Conservation (phyloP, 306 rosid genomes). For the Cajanus cajan region DNA sequence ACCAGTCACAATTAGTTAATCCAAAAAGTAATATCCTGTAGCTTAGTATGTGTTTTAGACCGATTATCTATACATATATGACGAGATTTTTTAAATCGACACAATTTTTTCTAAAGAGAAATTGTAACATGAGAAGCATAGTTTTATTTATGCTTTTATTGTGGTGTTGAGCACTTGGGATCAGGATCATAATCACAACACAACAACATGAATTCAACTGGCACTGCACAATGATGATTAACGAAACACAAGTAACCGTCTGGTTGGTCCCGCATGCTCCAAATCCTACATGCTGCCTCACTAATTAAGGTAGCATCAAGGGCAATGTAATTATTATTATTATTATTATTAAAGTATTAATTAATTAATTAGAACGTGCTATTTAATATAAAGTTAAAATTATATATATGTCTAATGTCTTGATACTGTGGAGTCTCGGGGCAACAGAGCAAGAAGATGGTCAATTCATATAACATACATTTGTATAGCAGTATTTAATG, state of each 20-base stretch:
- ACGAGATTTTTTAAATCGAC: background rate
- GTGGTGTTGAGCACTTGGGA: background rate
- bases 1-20: background rate
- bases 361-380: no score
- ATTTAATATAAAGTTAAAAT: no score
- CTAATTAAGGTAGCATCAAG: no score
- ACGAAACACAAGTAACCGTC: background rate
- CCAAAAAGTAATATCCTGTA: background rate
- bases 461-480: no score
- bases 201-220: background rate
- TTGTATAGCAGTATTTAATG: no score
- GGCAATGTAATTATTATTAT: no score
- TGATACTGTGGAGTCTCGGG: no score
- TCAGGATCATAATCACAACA: background rate
- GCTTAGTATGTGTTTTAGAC: background rate
- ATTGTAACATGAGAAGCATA: background rate
- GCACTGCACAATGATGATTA: constrained; percentile 3
- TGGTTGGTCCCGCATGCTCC: no score
- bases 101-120: background rate
- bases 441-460: no score
- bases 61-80: background rate
- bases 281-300: no score
- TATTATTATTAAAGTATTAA: no score
- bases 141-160: background rate
- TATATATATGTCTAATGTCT: no score